Evolutionary conservation across 108 stramenopile genomes (phyloP).

Genomic region (Epipyxis sp.): DNA sequence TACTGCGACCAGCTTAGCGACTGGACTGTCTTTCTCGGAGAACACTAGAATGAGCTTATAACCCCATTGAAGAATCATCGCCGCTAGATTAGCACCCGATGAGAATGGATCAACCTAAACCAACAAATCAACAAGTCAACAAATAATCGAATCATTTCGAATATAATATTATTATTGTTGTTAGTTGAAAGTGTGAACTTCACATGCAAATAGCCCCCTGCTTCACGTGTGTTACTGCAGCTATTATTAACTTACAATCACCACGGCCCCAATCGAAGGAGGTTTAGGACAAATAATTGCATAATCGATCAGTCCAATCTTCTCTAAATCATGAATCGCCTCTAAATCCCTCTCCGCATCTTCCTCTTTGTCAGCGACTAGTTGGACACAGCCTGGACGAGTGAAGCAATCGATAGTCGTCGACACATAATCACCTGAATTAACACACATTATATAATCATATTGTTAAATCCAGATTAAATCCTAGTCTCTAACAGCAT

Average conservation of each 20-base stretch:
- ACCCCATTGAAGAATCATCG: slow-evolving; percentile 35
- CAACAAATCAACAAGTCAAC: no score
- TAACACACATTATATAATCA: no score
- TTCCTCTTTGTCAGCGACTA: slow-evolving; percentile 40
- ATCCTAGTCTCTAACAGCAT: slow-evolving; percentile 15
- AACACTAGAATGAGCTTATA: slow-evolving; percentile 52
- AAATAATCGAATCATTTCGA: no score
- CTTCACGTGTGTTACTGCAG: no score
- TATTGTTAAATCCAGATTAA: no score
- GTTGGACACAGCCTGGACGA: slow-evolving; percentile 47
- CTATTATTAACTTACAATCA: no score
- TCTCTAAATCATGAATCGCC: slow-evolving; percentile 19
- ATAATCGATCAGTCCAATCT: slow-evolving; percentile 27
- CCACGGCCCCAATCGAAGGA: slow-evolving; percentile 41
- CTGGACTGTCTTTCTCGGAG: slow-evolving; percentile 30
- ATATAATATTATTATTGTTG: no score
- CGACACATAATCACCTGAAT: slow-evolving; percentile 37
- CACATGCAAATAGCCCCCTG: no score
- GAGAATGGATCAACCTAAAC: slow-evolving; percentile 54
- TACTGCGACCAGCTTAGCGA: slow-evolving; percentile 9
- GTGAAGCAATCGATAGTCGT: slow-evolving; percentile 57
- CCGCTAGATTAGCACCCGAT: slow-evolving; percentile 26
- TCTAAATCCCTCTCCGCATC: slow-evolving; percentile 32
- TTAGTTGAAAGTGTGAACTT: no score
- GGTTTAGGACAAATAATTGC: slow-evolving; percentile 29